Base-by-base conservation (phyloP, 164 flowering plant species). In the Paratinospora sagittata region DNA sequence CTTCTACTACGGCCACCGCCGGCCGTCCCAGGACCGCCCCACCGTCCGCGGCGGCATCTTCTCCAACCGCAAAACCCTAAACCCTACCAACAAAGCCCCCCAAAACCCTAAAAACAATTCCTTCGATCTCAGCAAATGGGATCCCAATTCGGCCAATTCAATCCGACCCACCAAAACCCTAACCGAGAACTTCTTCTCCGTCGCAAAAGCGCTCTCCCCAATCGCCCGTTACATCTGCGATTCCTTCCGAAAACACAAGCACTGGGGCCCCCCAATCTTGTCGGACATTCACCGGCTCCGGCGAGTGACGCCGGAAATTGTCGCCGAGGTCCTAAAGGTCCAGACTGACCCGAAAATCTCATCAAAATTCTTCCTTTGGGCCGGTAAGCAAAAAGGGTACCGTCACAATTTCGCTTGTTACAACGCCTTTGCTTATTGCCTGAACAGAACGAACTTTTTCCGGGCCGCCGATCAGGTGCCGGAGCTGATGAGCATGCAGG, bases 331-430 rank as follows among this genome's bases (percentile, higher is more conserved):
- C 23, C 87, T 95, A 23, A 92, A 91, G 74, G 81, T 83, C 14
- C 85, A 86, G 71, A 78, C 73, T 27, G 85, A 91, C 76, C 85
- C 96, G 17, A 73, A 63, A 10, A 52, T 88, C 19, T 87, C 88
- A 8, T 81, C 97, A 76, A 86, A 85, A 82, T 92, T 95, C 82
- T 95, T 95, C 77, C 85, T 83, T 68, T 95, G 98, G 97, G 97
- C 97, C 21, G 91, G 97, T 75, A 95, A 88, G 82, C 99, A 95
- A 62, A 95, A 92, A 83, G 99, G 99, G 10, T 92, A 78, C 65
- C 77, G 76, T 61, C 98, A 96, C 65, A 84, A 82, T 77, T 96
- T 80, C 52, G 83, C 88, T 55, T 79, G 90, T 19, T 96, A 90
- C 67, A 93, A 96, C 77, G 98, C 99, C 8, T 85, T 88, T 52